Evolutionary conservation across 106 monocot genomes (phyloP).

Genomic region (Iris macrosiphon): DNA sequence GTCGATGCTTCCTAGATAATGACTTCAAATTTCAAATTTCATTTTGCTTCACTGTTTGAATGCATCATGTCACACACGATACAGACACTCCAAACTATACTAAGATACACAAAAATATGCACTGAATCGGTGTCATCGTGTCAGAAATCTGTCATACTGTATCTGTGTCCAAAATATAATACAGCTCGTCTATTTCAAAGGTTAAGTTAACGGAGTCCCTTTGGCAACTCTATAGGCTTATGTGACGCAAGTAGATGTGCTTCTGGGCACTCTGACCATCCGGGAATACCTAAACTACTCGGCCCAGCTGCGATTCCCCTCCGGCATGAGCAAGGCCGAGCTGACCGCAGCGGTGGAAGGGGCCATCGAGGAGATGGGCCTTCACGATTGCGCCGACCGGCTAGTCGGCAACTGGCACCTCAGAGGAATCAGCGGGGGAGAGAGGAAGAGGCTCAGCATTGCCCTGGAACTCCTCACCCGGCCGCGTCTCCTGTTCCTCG

Average conservation of each 20-base stretch:
- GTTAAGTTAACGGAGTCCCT: too few species aligned
- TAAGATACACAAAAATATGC: too few species aligned
- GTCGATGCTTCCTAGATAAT: too few species aligned
- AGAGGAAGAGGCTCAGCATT: conserved; percentile 89
- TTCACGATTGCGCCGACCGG: conserved; percentile 67
- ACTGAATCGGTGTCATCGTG: too few species aligned
- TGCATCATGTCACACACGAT: too few species aligned
- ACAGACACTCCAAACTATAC: too few species aligned
- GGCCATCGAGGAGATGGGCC: conserved; percentile 78
- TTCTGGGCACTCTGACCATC: conserved; percentile 77
- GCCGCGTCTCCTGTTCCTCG: conserved; percentile 81
- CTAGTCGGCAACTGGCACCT: conserved; percentile 87
- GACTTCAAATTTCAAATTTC: too few species aligned
- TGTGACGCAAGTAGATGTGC: conserved; percentile 83
- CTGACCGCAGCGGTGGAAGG: conserved; percentile 39
- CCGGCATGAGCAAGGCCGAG: conserved; percentile 33
- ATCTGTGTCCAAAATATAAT: too few species aligned
- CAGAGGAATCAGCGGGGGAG: conserved; percentile 89
- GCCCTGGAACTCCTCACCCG: conserved; percentile 72
- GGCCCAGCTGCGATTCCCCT: conserved; percentile 65
- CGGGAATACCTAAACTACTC: conserved; percentile 83
- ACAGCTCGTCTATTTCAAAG: too few species aligned
- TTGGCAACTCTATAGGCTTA: conserved; percentile 54
- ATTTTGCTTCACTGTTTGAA: too few species aligned
- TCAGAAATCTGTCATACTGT: too few species aligned